These are phyloP conservation scores for Zoysia japonica DNA, from an alignment of 176 grass and related monocot species.

Conservation along the genomic window DNA sequence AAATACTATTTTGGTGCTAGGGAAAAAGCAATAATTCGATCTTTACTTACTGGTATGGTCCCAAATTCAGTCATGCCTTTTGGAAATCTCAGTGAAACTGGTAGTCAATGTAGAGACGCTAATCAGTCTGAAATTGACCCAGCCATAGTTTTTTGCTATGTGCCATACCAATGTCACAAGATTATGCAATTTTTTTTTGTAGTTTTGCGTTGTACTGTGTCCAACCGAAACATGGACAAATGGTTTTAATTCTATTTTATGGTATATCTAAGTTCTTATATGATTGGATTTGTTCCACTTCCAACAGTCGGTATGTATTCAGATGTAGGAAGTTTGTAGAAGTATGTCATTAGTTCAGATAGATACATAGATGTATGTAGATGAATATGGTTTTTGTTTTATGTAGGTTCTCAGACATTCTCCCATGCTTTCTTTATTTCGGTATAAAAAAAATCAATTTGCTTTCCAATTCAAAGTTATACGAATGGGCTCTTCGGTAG, in stretches of 20 bases:
- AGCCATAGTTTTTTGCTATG: not conserved
- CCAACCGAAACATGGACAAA: not conserved
- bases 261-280: slow-evolving; percentile 2
- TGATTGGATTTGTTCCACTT: not conserved
- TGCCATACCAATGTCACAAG: not conserved
- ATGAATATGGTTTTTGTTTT: not conserved
- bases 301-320: not conserved
- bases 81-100: not conserved
- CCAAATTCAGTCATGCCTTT: not conserved
- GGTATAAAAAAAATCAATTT: not conserved
- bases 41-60: not conserved
- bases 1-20: slow-evolving; percentile 6
- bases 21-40: not conserved
- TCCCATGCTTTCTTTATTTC: not conserved
- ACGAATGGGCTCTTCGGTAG: not conserved
- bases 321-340: not conserved
- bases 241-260: not conserved
- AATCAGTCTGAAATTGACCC: not conserved
- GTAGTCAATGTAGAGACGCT: not conserved
- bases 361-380: not conserved
- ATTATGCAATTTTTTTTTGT: not conserved
- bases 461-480: not conserved
- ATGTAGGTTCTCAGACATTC: not conserved
- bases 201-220: not conserved
- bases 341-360: not conserved